These are phyloP conservation scores for Taphrina sp. DNA, from an alignment of 1,139 yeast species.

Conservation along the genomic window DNA sequence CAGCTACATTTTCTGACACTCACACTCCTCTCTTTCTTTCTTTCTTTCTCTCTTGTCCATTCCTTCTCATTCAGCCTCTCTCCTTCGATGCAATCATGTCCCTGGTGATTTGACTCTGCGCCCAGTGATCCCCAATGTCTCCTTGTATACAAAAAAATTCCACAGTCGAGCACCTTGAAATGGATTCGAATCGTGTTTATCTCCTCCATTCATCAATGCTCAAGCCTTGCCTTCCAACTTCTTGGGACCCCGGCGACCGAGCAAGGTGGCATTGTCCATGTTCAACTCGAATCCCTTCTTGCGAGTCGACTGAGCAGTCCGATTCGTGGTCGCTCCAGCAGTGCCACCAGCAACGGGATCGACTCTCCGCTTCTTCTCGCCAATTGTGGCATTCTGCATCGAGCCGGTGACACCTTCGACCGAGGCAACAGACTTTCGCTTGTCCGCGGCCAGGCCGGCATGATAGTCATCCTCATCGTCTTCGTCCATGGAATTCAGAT, in stretches of 20 bases:
- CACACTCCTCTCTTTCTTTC: too few relatives aligned
- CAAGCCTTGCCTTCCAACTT: constrained; percentile 9
- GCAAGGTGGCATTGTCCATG: constrained; percentile 74
- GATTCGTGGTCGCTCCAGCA: constrained; percentile 30
- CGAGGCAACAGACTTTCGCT: constrained; percentile 6
- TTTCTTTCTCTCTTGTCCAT: too few relatives aligned
- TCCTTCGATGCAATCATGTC: too few relatives aligned
- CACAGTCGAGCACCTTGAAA: too few relatives aligned
- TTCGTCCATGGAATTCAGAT: constrained; percentile 35
- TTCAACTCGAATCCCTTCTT: constrained; percentile 62
- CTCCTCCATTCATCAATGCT: too few relatives aligned
- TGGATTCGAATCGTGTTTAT: too few relatives aligned
- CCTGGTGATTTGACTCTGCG: too few relatives aligned
- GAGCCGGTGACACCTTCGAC: constrained; percentile 30
- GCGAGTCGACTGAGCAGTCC: constrained; percentile 37
- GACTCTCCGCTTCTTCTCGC: constrained; percentile 34
- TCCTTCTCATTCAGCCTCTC: too few relatives aligned
- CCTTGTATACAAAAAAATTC: too few relatives aligned
- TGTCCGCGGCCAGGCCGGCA: constrained; percentile 34
- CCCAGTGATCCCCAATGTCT: too few relatives aligned
- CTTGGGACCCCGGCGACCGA: constrained; percentile 58
- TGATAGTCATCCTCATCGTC: constrained; percentile 41
- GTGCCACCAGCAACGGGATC: too few relatives aligned
- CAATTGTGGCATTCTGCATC: constrained; percentile 20
- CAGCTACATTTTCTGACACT: too few relatives aligned